Base-by-base conservation (phyloP, 768 basidiomycete genomes). In the Leucocoprinus birnbaumii region DNA sequence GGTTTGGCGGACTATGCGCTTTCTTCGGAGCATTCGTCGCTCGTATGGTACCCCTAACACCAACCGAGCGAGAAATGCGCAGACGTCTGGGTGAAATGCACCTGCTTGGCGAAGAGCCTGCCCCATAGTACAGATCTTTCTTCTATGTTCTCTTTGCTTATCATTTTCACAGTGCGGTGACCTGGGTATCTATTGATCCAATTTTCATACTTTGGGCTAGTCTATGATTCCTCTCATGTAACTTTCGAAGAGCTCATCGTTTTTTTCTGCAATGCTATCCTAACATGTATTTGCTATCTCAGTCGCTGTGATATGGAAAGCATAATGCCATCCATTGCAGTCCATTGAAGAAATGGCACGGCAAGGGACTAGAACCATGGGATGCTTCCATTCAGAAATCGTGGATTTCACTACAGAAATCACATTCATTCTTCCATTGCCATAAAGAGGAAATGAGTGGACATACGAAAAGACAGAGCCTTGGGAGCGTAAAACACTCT, bases 61-160 rank as follows among this genome's bases (percentile, higher is more conserved):
- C 85, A 47, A 91, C 94, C 3, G 95, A 98, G 73, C 91, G 85
- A 72, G 86, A 91, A 55, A 97, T 94, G 85, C 79, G 89, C 53
- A 79, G 89, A 18, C 80, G 91, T 45, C 76, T 94, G 13, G 88
- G 82, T 13, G 83, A 87, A 71, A 86, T 98, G 84, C 82, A 84
- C 69, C 73, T 85, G 34, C 79, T 93, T 51, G 82, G 81, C 62
- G 83, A 83, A 62, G 87, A 85, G 63, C 72, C 72, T 22, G 73
- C 72, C 37, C 73, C 82, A 7, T 83, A 67, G 75, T 51, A 46
- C 18, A n/a, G n/a, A n/a, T n/a, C n/a, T n/a, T n/a, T n/a, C n/a
- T n/a, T n/a, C n/a, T n/a, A n/a, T n/a, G n/a, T n/a, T n/a, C n/a
- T n/a, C n/a, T n/a, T 26, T n/a, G 9, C 21, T 13, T 19, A 27